Base-by-base conservation (phyloP, 306 rosid species). In the Albizia julibrissin region DNA sequence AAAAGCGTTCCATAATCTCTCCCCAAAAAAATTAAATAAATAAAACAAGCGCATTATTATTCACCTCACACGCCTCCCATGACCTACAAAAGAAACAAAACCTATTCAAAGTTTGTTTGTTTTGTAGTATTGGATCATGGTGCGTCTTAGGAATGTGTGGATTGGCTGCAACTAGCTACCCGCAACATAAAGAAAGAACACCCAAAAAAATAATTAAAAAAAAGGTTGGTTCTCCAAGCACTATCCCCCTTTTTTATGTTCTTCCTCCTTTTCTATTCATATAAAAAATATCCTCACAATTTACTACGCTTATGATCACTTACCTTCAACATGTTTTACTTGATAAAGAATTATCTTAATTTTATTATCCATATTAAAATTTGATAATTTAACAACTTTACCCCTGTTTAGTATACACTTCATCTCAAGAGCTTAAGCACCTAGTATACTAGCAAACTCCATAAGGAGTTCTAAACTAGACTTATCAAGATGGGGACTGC, bases 111-210 rank as follows among this genome's bases (percentile, higher is more conserved):
- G 49, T 21, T 39, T 21, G 82, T 79, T 67, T 82, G 67, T 75
- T 61, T 50, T 26, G 72, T 75, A 75, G 72, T 69, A 69, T 37
- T 80, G 74, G 43, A 64, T 69, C 69, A 37, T 52, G 37, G 66
- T 75, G 37, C 61, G 47, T 22, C 19, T 19, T 27, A 29, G n/a
- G 37, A 37, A 33, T 69, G 52, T 21, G 59, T 37, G 62, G 75
- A 81, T 81, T 67, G 80, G 80, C 44, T 42, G 74, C 72, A 76
- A 76, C 39, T 54, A 54, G 76, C 37, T 47, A 16, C 71, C 80
- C 34, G 14, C 43, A 73, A 49, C 24, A 59, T 49, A 65, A 54
- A 65, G 19, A 18, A 75, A 31, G 16, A 18, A 8, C 5, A 6
- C 58, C 22, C 21, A 50, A 68, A 33, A 66, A 33, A 24, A 69